These are phyloP conservation scores for Phytopythium ostracodes DNA, from an alignment of 352 stramenopile genomes.

Conservation along the genomic window DNA sequence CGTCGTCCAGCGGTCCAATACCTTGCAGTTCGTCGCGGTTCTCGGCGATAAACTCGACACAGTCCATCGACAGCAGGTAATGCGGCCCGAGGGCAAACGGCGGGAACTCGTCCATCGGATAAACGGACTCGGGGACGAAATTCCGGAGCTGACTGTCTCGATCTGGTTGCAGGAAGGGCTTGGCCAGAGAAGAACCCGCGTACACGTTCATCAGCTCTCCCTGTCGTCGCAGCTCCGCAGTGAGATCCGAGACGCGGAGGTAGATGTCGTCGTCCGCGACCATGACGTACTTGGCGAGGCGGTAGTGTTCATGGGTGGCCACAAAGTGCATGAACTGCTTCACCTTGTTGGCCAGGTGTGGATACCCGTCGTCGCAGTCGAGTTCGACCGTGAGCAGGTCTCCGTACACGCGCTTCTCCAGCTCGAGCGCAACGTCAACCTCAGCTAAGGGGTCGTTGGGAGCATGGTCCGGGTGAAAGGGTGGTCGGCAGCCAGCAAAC, in stretches of 20 bases:
- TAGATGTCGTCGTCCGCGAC: constrained; percentile 59
- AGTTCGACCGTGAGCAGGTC: constrained; percentile 54
- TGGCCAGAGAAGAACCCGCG: constrained; percentile 18
- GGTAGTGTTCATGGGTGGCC: constrained; percentile 8
- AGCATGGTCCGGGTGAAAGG: neutral
- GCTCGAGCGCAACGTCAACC: constrained; percentile 10
- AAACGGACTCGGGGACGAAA: constrained; percentile 26
- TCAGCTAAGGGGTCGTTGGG: too few species aligned
- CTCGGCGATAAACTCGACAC: constrained; percentile 33
- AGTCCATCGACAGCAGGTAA: constrained; percentile 48
- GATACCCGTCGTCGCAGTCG: constrained; percentile 47
- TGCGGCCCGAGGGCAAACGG: constrained; percentile 43
- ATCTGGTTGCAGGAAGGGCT: constrained; percentile 14
- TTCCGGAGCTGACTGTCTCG: constrained; percentile 25
- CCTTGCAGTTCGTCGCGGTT: constrained; percentile 28
- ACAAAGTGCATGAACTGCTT: constrained; percentile 50
- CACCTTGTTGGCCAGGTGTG: constrained; percentile 44
- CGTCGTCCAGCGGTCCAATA: constrained; percentile 53
- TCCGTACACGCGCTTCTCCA: constrained; percentile 27
- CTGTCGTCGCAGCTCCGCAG: constrained; percentile 5
- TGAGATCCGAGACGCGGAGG: constrained; percentile 26
- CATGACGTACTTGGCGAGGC: constrained; percentile 36
- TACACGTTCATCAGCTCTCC: constrained; percentile 24
- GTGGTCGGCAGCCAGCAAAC: constrained; percentile 26
- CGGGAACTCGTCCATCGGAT: constrained; percentile 25